Percentiles rank a stretch among this genome's conserved stretches.
phyloP scores from a whole-genome alignment of 306 rosid species.

The Glycine tomentella region DNA sequence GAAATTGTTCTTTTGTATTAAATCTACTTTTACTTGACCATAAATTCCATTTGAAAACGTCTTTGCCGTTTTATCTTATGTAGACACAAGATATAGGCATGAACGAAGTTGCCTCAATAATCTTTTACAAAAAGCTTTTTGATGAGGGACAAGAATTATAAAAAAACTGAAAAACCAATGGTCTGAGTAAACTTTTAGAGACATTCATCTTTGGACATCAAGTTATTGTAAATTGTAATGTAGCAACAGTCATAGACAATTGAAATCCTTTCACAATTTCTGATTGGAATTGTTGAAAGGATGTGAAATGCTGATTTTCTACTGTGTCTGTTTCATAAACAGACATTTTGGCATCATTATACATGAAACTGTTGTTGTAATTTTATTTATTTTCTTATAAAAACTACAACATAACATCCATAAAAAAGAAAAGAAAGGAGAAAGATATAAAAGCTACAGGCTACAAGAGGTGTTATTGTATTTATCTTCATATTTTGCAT shows the following conservation, averaged over 20 bases:
- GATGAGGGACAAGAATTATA: conserved; percentile 9
- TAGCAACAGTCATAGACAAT: not conserved
- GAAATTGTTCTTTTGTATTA: not conserved
- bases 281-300: conserved; percentile 24
- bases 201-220: not conserved
- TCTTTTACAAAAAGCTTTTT: conserved; percentile 8
- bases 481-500: conserved; percentile 1
- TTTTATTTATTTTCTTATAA: not conserved
- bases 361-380: conserved; percentile 8
- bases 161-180: not conserved
- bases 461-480: conserved; percentile 22
- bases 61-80: not conserved
- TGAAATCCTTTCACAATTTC: not conserved
- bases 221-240: conserved; percentile 32
- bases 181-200: not conserved
- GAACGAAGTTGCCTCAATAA: not conserved
- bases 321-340: conserved; percentile 20
- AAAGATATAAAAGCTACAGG: conserved; percentile 27
- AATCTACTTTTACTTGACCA: conserved; percentile 15
- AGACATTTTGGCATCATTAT: conserved; percentile 11
- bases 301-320: conserved; percentile 27
- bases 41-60: conserved; percentile 7
- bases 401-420: no score
- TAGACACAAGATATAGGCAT: conserved; percentile 23
- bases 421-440: not conserved